phyloP scores from a whole-genome alignment of 2,329 filamentous ascomycete genomes.

The Hymenoscyphus albidus region DNA sequence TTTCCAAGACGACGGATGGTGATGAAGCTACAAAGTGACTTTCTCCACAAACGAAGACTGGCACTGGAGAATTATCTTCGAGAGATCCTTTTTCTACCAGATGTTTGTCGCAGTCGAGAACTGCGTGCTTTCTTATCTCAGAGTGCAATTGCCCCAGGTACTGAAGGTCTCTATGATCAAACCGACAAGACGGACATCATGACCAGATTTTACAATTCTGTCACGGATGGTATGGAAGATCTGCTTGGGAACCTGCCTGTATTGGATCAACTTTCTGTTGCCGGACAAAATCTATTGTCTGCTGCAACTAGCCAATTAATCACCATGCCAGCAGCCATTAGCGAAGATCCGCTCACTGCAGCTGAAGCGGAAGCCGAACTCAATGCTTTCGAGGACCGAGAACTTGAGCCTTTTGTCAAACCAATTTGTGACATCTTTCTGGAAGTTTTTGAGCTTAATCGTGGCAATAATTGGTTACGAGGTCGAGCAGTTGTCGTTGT shows the following conservation, averaged over 20 bases:
- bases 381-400: constrained; percentile 84
- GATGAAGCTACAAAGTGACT: constrained; percentile 95
- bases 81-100: constrained; percentile 78
- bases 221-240: constrained; percentile 97
- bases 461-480: constrained; percentile 94
- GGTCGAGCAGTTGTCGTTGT: constrained; percentile 95
- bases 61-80: constrained; percentile 83
- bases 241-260: constrained; percentile 95
- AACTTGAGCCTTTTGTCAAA: constrained; percentile 93
- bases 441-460: constrained; percentile 90
- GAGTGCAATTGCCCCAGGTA: constrained; percentile 66
- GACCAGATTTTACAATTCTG: constrained; percentile 90
- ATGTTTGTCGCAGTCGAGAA: constrained; percentile 91
- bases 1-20: constrained; percentile 90
- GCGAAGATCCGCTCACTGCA: constrained; percentile 48
- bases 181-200: constrained; percentile 83
- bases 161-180: constrained; percentile 48
- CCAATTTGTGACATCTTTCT: constrained; percentile 97
- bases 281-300: constrained; percentile 85
- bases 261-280: constrained; percentile 86
- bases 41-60: constrained; percentile 80
- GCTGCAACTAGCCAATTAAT: constrained; percentile 65
- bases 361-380: constrained; percentile 91
- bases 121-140: constrained; percentile 90
- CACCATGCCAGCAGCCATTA: constrained; percentile 49